A percentile compares a stretch with the other conserved stretches of the same genome.
Evolutionary conservation across 2,329 filamentous ascomycete genomes (phyloP).

Genomic region (Penicillium sp.): DNA sequence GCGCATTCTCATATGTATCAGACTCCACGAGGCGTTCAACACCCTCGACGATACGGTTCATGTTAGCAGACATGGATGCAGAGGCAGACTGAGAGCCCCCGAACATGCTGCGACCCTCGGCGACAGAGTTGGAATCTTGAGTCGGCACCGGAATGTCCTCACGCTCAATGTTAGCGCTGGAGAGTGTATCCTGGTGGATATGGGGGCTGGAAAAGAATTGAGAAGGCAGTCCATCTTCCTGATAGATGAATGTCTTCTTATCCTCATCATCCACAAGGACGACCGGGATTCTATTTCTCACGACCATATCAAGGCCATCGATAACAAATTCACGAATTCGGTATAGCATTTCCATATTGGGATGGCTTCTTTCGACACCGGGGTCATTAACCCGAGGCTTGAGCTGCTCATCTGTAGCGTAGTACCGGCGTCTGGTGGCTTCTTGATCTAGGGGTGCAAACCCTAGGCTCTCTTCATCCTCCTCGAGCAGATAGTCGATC

Average conservation of each 20-base stretch:
- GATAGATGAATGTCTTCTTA: conserved; percentile 52
- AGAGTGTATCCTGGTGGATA: conserved; percentile 41
- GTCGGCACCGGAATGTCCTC: conserved; percentile 35
- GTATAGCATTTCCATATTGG: conserved; percentile 66
- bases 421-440: conserved; percentile 54
- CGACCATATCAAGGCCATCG: conserved; percentile 60
- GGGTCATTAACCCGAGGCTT: conserved; percentile 57
- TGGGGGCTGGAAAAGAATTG: conserved; percentile 50
- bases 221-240: conserved; percentile 53
- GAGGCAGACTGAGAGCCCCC: conserved; percentile 51
- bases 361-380: conserved; percentile 53
- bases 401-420: conserved; percentile 41
- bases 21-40: conserved; percentile 42
- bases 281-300: conserved; percentile 51
- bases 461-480: conserved; percentile 66
- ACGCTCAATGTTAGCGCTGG: conserved; percentile 42
- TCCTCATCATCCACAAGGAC: conserved; percentile 47
- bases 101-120: conserved; percentile 34
- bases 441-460: conserved; percentile 61
- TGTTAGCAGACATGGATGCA: conserved; percentile 42
- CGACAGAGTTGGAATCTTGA: conserved; percentile 24
- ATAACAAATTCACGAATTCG: conserved; percentile 63
- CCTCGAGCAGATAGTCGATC: conserved; percentile 64
- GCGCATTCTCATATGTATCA: conserved; percentile 39
- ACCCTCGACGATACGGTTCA: conserved; percentile 41